Evolutionary conservation across 345 rosid species (phyloP), one percentile per base, ranked within the genome.

Genomic region (Dimocarpus longan): DNA sequence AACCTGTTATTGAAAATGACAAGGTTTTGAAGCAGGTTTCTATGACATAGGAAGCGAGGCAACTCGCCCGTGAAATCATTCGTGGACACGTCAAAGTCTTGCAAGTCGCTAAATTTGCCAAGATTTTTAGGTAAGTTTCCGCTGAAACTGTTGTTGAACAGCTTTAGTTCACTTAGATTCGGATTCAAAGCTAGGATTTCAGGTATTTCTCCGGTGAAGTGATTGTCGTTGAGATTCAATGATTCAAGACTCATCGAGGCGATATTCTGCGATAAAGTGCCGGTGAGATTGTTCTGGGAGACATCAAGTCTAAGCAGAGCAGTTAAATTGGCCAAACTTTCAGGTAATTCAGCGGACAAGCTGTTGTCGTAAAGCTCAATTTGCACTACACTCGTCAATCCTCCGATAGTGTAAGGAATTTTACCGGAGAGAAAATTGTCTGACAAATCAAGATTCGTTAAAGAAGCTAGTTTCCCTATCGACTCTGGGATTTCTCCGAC

Each of bases 131-230:
- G 97, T 32, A 93, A 84, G 1, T 21, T 85, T 8, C 98, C 98
- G 0, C 84, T 80, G 50, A 93, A 93, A 75, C 90, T 90, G 89
- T 93, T 93, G 83, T 92, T 91, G 86, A 89, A 93, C 85, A 93
- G 87, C 70, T 86, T 89, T 32, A 93, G 82, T 19, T 81, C 78
- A 66, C 8, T 26, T 42, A 93, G 82, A 74, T 85, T 83, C 1
- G 87, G 90, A 76, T 90, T 93, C 13, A 77, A 15, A 59, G 91
- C 90, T 59, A 93, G 56, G 24, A 79, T 66, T 5, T 79, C 84
- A 0, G 95, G 92, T 54, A 93, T 76, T 57, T 83, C 87, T 1
- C 98, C 95, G 18, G 65, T 83, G 80, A 93, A 81, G 76, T 56
- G 62, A 52, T 93, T 93, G 63, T 93, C 95, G 39, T 90, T 89